Conservation (phyloP, 371 early-diverging fungal genomes). For the Amoeboradix gromovi region DNA sequence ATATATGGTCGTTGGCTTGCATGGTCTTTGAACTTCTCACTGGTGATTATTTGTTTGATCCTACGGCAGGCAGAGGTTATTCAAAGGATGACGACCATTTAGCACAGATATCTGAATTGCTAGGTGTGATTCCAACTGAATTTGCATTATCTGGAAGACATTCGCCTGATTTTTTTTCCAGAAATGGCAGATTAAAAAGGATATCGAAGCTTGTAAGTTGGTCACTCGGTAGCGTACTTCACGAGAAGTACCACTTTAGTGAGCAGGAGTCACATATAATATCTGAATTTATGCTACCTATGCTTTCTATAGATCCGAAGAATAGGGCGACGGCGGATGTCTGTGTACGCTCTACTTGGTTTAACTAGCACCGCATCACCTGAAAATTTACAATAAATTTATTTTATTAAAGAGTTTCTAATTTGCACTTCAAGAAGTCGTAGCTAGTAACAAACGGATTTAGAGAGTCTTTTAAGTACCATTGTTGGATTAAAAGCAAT, state of each 20-base stretch:
- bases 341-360: too few species aligned
- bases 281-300: too few species aligned
- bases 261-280: too few species aligned
- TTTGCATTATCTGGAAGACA: constrained; percentile 41
- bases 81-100: constrained; percentile 36
- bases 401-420: neutral
- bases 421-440: neutral
- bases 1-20: constrained; percentile 91
- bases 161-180: constrained; percentile 42
- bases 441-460: neutral
- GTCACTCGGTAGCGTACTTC: too few species aligned
- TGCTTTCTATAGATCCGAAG: too few species aligned
- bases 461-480: neutral
- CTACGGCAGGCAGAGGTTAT: constrained; percentile 31
- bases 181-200: constrained; percentile 14
- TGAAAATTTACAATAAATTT: neutral
- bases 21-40: constrained; percentile 73
- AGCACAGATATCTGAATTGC: constrained; percentile 73
- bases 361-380: too few species aligned
- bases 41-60: constrained; percentile 79
- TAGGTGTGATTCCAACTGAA: constrained; percentile 44
- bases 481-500: neutral
- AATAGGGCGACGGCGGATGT: too few species aligned
- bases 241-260: too few species aligned
- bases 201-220: too few species aligned